These are phyloP conservation scores for Aegilops tauschii DNA, from an alignment of 176 grass and related monocot species.

Conservation along the genomic window DNA sequence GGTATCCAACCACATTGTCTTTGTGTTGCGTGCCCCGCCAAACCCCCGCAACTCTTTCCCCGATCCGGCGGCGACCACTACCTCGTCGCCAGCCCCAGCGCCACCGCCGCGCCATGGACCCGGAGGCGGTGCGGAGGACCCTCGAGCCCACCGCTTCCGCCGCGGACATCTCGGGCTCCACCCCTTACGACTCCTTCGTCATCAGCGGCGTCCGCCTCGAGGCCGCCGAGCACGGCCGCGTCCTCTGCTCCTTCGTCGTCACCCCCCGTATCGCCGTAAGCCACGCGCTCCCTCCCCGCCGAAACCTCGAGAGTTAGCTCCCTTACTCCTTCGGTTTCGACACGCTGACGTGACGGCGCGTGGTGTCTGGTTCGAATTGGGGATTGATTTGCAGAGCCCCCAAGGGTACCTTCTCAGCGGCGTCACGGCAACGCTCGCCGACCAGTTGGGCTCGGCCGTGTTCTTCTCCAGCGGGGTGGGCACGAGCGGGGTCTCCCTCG, in stretches of 20 bases:
- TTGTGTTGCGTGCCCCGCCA: background rate
- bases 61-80: background rate
- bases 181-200: constrained; percentile 55
- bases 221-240: constrained; percentile 48
- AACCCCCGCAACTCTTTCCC: background rate
- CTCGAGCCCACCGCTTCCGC: constrained; percentile 35
- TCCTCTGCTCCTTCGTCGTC: constrained; percentile 80
- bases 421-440: constrained; percentile 68
- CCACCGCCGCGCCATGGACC: constrained; percentile 44
- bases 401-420: constrained; percentile 55
- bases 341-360: background rate
- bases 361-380: constrained; percentile 12
- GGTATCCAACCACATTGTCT: too few species aligned
- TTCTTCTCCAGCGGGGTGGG: constrained; percentile 33
- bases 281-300: background rate
- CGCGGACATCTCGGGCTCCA: constrained; percentile 11
- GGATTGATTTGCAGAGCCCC: constrained; percentile 41
- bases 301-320: background rate
- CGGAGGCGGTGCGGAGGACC: constrained; percentile 45
- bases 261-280: constrained; percentile 55
- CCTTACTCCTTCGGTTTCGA: background rate
- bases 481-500: constrained; percentile 56
- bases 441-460: constrained; percentile 68
- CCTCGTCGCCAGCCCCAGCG: background rate
- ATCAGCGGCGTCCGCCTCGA: constrained; percentile 51